Evolutionary conservation across 768 basidiomycete species (phyloP).

Genomic region (Tricholoma bakamatsutake): DNA sequence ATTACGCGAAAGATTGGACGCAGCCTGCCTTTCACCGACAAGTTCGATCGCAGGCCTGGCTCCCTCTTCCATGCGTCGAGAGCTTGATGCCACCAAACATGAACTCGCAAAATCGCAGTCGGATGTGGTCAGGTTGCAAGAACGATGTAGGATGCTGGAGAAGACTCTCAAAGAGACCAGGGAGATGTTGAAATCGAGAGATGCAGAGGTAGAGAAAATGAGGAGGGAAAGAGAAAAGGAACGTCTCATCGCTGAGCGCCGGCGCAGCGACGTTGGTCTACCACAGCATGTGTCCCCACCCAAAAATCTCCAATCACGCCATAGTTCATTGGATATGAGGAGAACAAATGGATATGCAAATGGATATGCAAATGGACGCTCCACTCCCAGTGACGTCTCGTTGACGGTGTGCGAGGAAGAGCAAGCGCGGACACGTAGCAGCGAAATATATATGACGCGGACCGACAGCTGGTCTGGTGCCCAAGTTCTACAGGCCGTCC

Average conservation of each 20-base stretch:
- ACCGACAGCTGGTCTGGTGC: conserved; percentile 73
- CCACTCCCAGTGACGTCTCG: conserved; percentile 8
- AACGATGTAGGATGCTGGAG: conserved; percentile 59
- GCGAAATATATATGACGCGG: conserved; percentile 67
- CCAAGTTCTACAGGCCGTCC: conserved; percentile 71
- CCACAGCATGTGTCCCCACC: conserved; percentile 12
- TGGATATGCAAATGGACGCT: conserved; percentile 14
- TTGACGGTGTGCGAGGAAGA: conserved; percentile 39
- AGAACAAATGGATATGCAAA: conserved; percentile 19
- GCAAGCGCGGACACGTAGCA: conserved; percentile 48
- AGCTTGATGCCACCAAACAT: conserved; percentile 49
- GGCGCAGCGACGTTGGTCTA: conserved; percentile 23
- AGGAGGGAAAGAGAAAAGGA: conserved; percentile 33
- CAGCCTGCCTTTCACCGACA: conserved; percentile 37
- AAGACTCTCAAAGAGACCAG: conserved; percentile 58
- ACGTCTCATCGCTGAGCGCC: conserved; percentile 25
- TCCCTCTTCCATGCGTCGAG: conserved; percentile 43
- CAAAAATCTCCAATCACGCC: conserved; percentile 14
- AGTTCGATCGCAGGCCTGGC: conserved; percentile 37
- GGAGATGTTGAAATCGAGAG: conserved; percentile 50
- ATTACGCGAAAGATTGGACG: conserved; percentile 44
- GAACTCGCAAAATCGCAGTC: conserved; percentile 49
- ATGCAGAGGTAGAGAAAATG: conserved; percentile 54
- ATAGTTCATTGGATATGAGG: conserved; percentile 28
- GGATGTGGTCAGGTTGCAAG: conserved; percentile 52